These are phyloP conservation scores for Leccinum variabile DNA, from an alignment of 1,284 basidiomycete genomes.

Conservation along the genomic window DNA sequence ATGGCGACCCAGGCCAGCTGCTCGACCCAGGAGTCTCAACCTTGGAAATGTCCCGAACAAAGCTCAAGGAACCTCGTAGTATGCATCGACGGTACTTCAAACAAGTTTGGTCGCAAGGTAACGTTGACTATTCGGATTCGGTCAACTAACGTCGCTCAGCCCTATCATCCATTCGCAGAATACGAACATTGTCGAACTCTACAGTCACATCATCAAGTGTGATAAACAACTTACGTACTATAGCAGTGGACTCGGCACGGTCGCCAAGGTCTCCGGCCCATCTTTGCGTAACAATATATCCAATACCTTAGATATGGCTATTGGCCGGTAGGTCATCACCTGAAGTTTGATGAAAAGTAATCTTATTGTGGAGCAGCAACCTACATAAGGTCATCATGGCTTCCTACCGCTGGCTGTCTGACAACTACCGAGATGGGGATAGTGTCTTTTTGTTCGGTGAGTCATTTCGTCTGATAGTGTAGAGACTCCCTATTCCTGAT, in stretches of 20 bases:
- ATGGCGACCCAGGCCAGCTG: background rate
- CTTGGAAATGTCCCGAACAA: too few relatives aligned
- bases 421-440: slow-evolving; percentile 36
- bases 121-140: background rate
- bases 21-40: too few relatives aligned
- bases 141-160: background rate
- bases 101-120: slow-evolving; percentile 35
- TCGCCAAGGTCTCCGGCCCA: slow-evolving; percentile 22
- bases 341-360: too few relatives aligned
- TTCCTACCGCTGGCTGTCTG: slow-evolving; percentile 40
- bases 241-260: slow-evolving; percentile 39
- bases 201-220: slow-evolving; percentile 33
- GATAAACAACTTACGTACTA: slow-evolving; percentile 37
- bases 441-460: slow-evolving; percentile 38
- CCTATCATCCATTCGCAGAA: slow-evolving; percentile 23
- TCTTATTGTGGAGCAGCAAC: slow-evolving; percentile 25
- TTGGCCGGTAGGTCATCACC: slow-evolving; percentile 30
- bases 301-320: slow-evolving; percentile 28
- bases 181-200: slow-evolving; percentile 40
- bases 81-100: slow-evolving; percentile 41
- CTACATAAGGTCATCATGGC: slow-evolving; percentile 34
- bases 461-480: background rate
- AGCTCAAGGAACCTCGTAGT: slow-evolving; percentile 20
- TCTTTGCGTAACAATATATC: slow-evolving; percentile 18
- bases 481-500: background rate